phyloP scores from a whole-genome alignment of 2,329 filamentous ascomycete genomes.

The Xylaria sp. region DNA sequence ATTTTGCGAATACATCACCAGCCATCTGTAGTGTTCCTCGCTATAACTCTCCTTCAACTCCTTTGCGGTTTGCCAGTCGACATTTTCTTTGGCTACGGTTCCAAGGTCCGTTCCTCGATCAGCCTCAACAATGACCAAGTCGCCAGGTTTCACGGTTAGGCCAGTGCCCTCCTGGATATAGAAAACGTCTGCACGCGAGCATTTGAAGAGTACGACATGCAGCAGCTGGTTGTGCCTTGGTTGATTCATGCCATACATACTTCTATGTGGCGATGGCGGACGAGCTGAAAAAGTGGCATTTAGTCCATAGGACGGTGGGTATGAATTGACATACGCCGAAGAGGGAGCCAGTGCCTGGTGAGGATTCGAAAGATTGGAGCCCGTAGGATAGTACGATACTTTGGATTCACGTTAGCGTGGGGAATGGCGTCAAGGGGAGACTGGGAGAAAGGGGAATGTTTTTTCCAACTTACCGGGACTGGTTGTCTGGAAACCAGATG shows the following conservation, averaged over 20 bases:
- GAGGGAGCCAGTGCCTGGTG: conserved; percentile 36
- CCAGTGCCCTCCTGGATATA: conserved; percentile 96
- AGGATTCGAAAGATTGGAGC: conserved; percentile 27
- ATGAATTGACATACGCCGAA: conserved; percentile 38
- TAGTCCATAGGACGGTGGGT: conserved; percentile 43
- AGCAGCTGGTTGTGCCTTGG: conserved; percentile 64
- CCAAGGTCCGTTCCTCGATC: conserved; percentile 94
- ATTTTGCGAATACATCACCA: conserved; percentile 96
- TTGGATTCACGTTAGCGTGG: conserved; percentile 25
- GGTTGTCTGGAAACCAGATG: conserved; percentile 33
- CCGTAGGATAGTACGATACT: conserved; percentile 38
- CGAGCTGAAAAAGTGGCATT: conserved; percentile 44
- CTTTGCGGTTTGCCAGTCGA: conserved; percentile 82
- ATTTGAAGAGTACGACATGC: conserved; percentile 95
- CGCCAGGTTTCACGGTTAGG: conserved; percentile 80
- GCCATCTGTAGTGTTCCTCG: conserved; percentile 94
- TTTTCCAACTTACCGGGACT: conserved; percentile 37
- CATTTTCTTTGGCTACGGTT: conserved; percentile 81
- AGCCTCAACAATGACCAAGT: conserved; percentile 94
- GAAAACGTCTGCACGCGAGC: conserved; percentile 89
- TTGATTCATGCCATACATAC: conserved; percentile 56
- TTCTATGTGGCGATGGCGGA: conserved; percentile 56
- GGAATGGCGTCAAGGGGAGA: not conserved
- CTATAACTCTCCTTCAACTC: conserved; percentile 86
- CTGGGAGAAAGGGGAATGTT: not conserved